Evolutionary conservation across 257 asterid species (phyloP).

Genomic region (Ajuga chamaepitys): DNA sequence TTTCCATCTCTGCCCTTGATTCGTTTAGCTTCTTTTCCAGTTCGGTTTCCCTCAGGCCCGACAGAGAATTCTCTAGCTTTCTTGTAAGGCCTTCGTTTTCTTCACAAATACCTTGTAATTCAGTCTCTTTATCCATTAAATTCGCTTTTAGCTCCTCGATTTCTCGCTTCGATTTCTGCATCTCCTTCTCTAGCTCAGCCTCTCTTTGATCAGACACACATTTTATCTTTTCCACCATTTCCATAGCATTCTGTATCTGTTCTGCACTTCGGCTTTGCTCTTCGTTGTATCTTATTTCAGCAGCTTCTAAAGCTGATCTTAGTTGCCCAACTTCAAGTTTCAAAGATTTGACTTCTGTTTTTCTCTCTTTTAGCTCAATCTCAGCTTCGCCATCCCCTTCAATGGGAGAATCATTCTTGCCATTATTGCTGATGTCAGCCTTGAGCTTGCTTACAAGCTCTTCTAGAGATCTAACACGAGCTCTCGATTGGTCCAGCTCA

Average conservation of each 20-base stretch:
- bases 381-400: conserved; percentile 4
- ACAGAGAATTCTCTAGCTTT: conserved; percentile 28
- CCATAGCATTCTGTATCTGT: conserved; percentile 37
- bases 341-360: conserved; percentile 33
- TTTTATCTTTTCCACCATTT: conserved; percentile 51
- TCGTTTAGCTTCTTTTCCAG: conserved; percentile 48
- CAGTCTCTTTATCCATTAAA: conserved; percentile 87
- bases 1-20: conserved; percentile 30
- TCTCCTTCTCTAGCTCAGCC: conserved; percentile 40
- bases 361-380: conserved; percentile 12
- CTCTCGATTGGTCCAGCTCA: conserved; percentile 65
- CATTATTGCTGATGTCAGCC: conserved; percentile 18
- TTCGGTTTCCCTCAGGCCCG: conserved; percentile 28
- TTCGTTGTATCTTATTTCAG: conserved; percentile 49
- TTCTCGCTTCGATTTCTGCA: conserved; percentile 33
- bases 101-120: conserved; percentile 76
- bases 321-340: conserved; percentile 50
- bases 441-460: conserved; percentile 50
- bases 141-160: conserved; percentile 78
- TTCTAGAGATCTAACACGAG: conserved; percentile 54
- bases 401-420: conserved; percentile 9
- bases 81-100: conserved; percentile 58
- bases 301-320: conserved; percentile 55
- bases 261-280: conserved; percentile 40
- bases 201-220: conserved; percentile 40